phyloP scores from a whole-genome alignment of 2,329 filamentous ascomycete species.

The Aspergillus sp. region DNA sequence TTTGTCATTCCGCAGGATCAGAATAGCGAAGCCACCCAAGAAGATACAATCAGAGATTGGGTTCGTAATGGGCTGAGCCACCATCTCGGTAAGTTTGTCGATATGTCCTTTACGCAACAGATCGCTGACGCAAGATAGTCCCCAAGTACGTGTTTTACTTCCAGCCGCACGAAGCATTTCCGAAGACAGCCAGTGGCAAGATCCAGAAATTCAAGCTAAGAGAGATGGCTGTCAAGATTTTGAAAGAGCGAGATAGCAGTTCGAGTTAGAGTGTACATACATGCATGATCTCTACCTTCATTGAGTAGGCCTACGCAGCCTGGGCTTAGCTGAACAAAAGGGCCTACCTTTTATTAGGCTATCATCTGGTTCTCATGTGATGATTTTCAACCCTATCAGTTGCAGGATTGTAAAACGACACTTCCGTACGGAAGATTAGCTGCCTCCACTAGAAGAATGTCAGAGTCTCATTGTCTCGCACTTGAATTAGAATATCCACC shows the following conservation, averaged over 20 bases:
- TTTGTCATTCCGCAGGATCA: slow-evolving; percentile 65
- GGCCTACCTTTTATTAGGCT: too few relatives aligned
- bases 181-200: slow-evolving; percentile 95
- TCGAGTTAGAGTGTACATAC: not conserved
- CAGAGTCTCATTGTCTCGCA: too few relatives aligned
- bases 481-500: too few relatives aligned
- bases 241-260: slow-evolving; percentile 32
- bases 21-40: slow-evolving; percentile 43
- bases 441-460: too few relatives aligned
- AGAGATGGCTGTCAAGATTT: slow-evolving; percentile 58
- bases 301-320: too few relatives aligned
- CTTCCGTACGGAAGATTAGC: too few relatives aligned
- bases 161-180: slow-evolving; percentile 60
- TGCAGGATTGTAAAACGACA: too few relatives aligned
- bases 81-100: slow-evolving; percentile 56
- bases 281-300: too few relatives aligned
- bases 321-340: too few relatives aligned
- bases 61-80: slow-evolving; percentile 69
- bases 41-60: slow-evolving; percentile 67
- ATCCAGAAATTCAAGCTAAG: slow-evolving; percentile 90
- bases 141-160: slow-evolving; percentile 90
- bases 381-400: too few relatives aligned
- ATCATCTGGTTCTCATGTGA: too few relatives aligned
- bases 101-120: not conserved
- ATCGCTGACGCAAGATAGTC: slow-evolving; percentile 43